Evolutionary conservation across 176 grass and related monocot species (phyloP).

Genomic region (Zizania latifolia): DNA sequence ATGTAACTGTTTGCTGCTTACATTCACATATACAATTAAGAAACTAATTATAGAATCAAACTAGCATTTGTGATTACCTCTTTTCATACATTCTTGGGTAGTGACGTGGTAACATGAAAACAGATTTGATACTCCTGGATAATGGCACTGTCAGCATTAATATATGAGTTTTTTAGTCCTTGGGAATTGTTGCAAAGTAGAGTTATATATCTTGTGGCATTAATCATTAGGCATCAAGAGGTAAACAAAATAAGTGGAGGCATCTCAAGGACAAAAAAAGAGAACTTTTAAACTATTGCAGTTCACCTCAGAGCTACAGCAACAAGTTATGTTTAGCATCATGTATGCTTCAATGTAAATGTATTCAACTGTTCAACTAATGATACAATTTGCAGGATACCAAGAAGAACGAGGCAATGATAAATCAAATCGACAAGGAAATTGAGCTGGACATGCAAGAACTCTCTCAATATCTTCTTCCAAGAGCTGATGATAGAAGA

Average conservation of each 20-base stretch:
- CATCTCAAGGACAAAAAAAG: background rate
- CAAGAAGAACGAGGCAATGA: background rate
- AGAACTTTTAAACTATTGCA: background rate
- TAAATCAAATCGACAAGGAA: conserved; percentile 3
- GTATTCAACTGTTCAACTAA: background rate
- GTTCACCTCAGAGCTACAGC: background rate
- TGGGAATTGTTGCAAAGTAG: background rate
- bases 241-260: too few species aligned
- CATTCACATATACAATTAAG: background rate
- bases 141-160: background rate
- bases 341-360: background rate
- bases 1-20: background rate
- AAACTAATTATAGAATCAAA: background rate
- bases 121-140: background rate
- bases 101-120: background rate
- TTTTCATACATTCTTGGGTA: background rate
- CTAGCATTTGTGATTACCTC: background rate
- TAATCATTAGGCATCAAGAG: too few species aligned
- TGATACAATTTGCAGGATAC: background rate
- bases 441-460: conserved; percentile 38
- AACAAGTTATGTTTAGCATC: background rate
- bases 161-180: background rate
- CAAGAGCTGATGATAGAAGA: background rate
- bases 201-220: too few species aligned
- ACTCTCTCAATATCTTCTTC: conserved; percentile 31